phyloP scores from a whole-genome alignment of 768 basidiomycete species.

The Naganishia vishniacii region DNA sequence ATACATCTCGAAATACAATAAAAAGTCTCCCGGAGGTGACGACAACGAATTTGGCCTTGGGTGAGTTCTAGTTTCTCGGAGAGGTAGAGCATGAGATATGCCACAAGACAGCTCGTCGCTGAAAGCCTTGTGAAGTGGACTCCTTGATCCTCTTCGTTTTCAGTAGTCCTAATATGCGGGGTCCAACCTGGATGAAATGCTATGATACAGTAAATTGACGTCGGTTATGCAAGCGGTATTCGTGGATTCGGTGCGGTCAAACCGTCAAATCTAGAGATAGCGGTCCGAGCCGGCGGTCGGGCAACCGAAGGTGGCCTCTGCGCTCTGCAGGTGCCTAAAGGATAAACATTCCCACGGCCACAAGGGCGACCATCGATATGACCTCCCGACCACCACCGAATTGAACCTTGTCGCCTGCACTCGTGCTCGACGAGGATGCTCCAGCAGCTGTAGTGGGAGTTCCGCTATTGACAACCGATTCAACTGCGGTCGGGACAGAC shows the following conservation, averaged over 20 bases:
- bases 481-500: neutral
- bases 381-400: neutral
- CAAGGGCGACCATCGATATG: neutral
- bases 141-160: neutral
- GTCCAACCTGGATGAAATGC: neutral
- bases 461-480: neutral
- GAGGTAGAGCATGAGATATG: no score
- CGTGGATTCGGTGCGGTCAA: no score
- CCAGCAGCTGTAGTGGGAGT: slow-evolving; percentile 1
- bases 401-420: neutral
- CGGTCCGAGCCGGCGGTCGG: no score
- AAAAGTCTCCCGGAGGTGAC: neutral
- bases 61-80: no score
- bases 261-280: neutral
- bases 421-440: slow-evolving; percentile 1
- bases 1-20: neutral
- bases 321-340: slow-evolving; percentile 7
- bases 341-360: neutral
- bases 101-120: no score
- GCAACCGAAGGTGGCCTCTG: no score
- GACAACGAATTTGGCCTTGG: neutral
- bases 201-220: slow-evolving; percentile 14
- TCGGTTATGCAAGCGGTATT: neutral
- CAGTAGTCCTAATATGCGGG: neutral
- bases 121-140: no score